These are phyloP conservation scores for Lomentospora prolificans DNA, from an alignment of 2,329 filamentous ascomycete species.

Conservation along the genomic window DNA sequence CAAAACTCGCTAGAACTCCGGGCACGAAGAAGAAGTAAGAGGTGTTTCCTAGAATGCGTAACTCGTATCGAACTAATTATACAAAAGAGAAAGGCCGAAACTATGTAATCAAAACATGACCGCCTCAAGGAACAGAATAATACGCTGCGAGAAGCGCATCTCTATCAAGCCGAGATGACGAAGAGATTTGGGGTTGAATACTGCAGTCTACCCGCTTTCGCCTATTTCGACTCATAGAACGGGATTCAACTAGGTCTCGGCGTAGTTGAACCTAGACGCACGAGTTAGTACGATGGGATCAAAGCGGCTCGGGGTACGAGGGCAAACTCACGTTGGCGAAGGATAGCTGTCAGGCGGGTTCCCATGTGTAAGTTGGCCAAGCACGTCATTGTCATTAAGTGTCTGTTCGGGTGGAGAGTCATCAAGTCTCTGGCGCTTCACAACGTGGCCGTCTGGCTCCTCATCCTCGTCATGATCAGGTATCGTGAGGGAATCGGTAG, in stretches of 20 bases:
- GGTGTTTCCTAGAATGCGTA: too few species aligned
- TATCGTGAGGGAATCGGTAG: neutral
- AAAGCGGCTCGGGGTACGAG: neutral
- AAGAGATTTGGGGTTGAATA: too few species aligned
- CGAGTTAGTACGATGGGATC: neutral
- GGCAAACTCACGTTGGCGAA: slow-evolving; percentile 18
- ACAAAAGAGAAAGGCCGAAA: too few species aligned
- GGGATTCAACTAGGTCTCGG: slow-evolving; percentile 26
- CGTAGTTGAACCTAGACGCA: slow-evolving; percentile 27
- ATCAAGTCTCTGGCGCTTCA: slow-evolving; percentile 31
- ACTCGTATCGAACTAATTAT: too few species aligned
- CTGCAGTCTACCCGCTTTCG: too few species aligned
- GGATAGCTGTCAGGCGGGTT: slow-evolving; percentile 15
- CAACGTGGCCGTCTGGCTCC: slow-evolving; percentile 16
- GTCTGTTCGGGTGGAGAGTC: slow-evolving; percentile 21
- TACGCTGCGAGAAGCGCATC: too few species aligned
- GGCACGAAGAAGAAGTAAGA: too few species aligned
- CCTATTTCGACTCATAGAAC: too few species aligned
- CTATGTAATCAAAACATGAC: too few species aligned
- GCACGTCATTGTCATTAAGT: slow-evolving; percentile 37
- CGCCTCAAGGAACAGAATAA: too few species aligned
- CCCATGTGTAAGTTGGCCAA: slow-evolving; percentile 28
- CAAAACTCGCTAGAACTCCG: too few species aligned
- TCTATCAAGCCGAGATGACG: too few species aligned
- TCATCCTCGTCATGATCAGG: slow-evolving; percentile 7